Evolutionary conservation across 176 grass and related monocot genomes (phyloP), one percentile per base, ranked within the genome.

Genomic region (Bonia amplexicaulis): DNA sequence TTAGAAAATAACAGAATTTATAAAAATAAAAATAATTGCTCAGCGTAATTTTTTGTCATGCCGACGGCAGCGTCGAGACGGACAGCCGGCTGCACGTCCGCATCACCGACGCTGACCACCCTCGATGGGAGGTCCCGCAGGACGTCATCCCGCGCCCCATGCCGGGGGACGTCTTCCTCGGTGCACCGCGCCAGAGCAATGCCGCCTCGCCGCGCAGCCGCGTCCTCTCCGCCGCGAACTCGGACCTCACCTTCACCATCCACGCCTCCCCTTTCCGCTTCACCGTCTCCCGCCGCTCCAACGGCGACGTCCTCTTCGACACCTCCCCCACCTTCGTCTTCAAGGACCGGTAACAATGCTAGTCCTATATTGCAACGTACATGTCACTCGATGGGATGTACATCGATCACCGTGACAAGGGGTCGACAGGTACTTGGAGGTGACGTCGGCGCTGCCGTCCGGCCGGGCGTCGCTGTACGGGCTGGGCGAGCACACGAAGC

Each of bases 401-500:
- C n/a, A n/a, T n/a, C n/a, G n/a, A n/a, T n/a, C n/a, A n/a, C n/a
- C n/a, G n/a, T n/a, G n/a, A n/a, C n/a, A n/a, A n/a, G n/a, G n/a
- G n/a, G n/a, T n/a, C n/a, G n/a, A n/a, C 25, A 79, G 76, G 23
- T 97, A 97, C 88, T 74, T 97, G 40, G 95, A 94, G 86, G 67
- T 97, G 15, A 92, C 90, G 0, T 84, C 95, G 9, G 72, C 78
- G 58, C 87, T 94, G 26, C 92, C 95, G 1, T 67, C 61, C 0
- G 86, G 3, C 2, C 66, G 79, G 22, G 73, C 95, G 11, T 94
- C 89, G 29, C 84, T 97, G 25, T 97, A 94, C 71, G 95, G 95
- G 6, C 89, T 97, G 4, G 95, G 95, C 7, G 95, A 97, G 88
- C 95, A 97, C 26, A 97, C 95, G 4, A 97, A 97, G 87, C 62